Evolutionary conservation across 2,329 filamentous ascomycete species (phyloP), one percentile per base, ranked within the genome.

Genomic region (Penicillium concentricum): DNA sequence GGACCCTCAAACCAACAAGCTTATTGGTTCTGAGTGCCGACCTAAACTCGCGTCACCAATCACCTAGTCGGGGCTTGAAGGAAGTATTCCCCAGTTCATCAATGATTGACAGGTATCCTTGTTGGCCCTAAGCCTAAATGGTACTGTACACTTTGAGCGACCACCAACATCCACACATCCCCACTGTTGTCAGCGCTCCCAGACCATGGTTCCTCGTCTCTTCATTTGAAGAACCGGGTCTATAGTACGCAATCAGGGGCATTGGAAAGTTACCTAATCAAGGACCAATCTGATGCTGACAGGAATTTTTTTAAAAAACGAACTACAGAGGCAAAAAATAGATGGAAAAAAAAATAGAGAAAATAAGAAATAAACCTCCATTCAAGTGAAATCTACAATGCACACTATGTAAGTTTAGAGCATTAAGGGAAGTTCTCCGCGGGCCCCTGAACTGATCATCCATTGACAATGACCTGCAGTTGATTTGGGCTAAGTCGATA

Each of bases 201-300:
- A 61, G 64, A 67, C 64, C 64, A 67, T 67, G 64, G 64, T 66
- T 67, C 63, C 59, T 65, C 28, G 48, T 32, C 39, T 60, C 37
- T 55, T 66, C 61, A 64, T 67, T 65, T 61, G 57, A 61, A 63
- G 58, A 66, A 63, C 59, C 57, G 59, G 64, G 59, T 57, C 61
- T 59, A 64, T 62, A 59, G 44, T 67, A 66, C 63, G 63, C 64
- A 66, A 64, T 66, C 63, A 67, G 64, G 63, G 64, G 64, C 44
- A 54, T 24, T 43, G 57, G 22, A 18, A 28, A 47, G 24, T 58
- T 62, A 60, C 60, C 51, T 57, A 59, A 59, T 56, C 51, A 47
- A 42, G 28, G 35, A 44, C 35, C 38, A 39, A 48, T 39, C 18
- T 30, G 24, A 46, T 18, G 18, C n/a, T n/a, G 28, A 38, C 28